Percentiles rank a stretch among this genome's conserved stretches.
These are phyloP conservation scores for Aspergillus piperis DNA, from an alignment of 2,329 filamentous ascomycete genomes.

Conservation along the genomic window DNA sequence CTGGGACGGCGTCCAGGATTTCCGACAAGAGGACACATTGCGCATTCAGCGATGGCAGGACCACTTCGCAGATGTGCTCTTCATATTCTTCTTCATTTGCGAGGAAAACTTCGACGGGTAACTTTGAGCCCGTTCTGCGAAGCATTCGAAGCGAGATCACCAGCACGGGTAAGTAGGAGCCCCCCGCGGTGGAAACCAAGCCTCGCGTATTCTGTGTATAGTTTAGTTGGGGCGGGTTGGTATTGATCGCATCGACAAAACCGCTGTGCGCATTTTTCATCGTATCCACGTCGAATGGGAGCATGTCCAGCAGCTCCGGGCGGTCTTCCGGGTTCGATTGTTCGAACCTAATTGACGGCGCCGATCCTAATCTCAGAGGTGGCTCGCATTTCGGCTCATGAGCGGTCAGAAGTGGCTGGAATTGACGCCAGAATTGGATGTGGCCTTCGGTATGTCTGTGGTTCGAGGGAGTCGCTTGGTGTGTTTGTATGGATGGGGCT, in stretches of 20 bases:
- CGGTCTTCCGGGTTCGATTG: constrained; percentile 28
- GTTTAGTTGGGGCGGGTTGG: constrained; percentile 33
- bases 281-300: constrained; percentile 29
- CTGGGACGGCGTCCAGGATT: constrained; percentile 38
- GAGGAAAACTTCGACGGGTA: constrained; percentile 52
- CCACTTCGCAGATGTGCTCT: constrained; percentile 43
- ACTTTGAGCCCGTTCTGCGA: constrained; percentile 42
- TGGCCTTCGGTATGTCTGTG: constrained; percentile 18
- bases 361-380: constrained; percentile 29
- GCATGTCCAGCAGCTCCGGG: constrained; percentile 35
- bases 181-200: constrained; percentile 51
- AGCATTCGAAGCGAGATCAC: constrained; percentile 50
- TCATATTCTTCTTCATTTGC: constrained; percentile 46
- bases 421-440: constrained; percentile 37
- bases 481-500: background rate
- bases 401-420: constrained; percentile 35
- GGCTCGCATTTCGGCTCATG: constrained; percentile 33
- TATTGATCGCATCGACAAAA: constrained; percentile 36
- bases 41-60: constrained; percentile 47
- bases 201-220: constrained; percentile 41
- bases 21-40: constrained; percentile 48
- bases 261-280: constrained; percentile 39
- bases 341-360: constrained; percentile 31
- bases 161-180: constrained; percentile 46
- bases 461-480: background rate